Evolutionary conservation across 164 flowering plant genomes (phyloP), one percentile per base, ranked within the genome.

Genomic region (Stephania japonica): DNA sequence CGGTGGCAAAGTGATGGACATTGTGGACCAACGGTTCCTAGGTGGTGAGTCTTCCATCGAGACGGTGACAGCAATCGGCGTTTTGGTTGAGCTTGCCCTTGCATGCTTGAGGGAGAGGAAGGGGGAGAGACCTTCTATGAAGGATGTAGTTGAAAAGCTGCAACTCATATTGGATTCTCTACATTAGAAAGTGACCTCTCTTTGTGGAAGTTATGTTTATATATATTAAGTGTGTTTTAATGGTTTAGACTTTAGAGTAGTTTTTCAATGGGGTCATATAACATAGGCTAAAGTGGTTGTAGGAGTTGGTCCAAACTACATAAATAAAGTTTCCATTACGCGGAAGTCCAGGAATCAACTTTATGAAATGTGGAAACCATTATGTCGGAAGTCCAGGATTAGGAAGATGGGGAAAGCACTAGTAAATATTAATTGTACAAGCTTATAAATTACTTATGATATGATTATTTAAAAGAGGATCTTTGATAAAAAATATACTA

Each of bases 81-180:
- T 76, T 19, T 82, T 87, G 41, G 53, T 72, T 12, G 86, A 84
- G 72, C 83, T 90, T n/a, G 88, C 91, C 19, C 77, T 86, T 42
- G 75, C 83, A 3, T 90, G 94, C 73, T 44, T 86, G 72, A 77
- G 78, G 72, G 89, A 86, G 80, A 90, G 80, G 86, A 86, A 85
- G 68, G 84, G 65, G 12, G 87, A 90, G 11, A 85, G 94, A 77
- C 90, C 92, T 25, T 13, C 73, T 78, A 90, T 90, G 94, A 90
- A 75, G 75, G 86, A 83, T 65, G 86, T 86, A 66, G 86, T 80
- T 73, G 84, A 79, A 79, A 81, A 83, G 67, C 83, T 90, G 13
- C 78, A 87, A 42, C 65, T 80, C 71, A 81, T 87, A 25, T 66
- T 75, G 23, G 76, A 74, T 41, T 68, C 72, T 32, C 50, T 72